Conservation (phyloP, 768 basidiomycete species). For the Russula ochroleuca region DNA sequence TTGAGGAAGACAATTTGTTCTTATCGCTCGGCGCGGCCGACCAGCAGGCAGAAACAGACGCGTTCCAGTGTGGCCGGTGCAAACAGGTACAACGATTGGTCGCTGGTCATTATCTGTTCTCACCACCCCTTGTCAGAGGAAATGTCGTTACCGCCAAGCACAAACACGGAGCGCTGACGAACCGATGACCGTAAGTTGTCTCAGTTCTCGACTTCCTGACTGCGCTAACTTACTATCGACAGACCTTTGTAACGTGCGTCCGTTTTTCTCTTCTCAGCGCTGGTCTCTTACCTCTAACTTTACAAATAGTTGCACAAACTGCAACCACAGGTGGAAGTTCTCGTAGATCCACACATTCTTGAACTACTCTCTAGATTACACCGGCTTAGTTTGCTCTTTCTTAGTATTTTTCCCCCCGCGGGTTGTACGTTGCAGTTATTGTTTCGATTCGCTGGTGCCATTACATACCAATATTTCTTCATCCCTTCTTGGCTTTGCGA, state of each 20-base stretch:
- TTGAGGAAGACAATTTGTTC: conserved; percentile 83
- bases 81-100: conserved; percentile 58
- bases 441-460: neutral
- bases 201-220: conserved; percentile 12
- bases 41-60: conserved; percentile 91
- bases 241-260: conserved; percentile 87
- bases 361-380: conserved; percentile 17
- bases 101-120: neutral
- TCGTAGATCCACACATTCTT: conserved; percentile 37
- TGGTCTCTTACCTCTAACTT: conserved; percentile 14
- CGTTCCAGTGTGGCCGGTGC: conserved; percentile 95
- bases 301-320: conserved; percentile 54
- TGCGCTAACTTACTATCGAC: conserved; percentile 4
- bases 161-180: conserved; percentile 98
- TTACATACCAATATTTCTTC: conserved; percentile 18
- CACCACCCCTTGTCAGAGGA: conserved; percentile 46
- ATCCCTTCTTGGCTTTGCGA: neutral
- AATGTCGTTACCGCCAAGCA: conserved; percentile 90
- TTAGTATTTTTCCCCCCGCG: neutral
- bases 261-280: neutral
- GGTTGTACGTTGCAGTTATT: conserved; percentile 7
- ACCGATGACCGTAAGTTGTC: conserved; percentile 83
- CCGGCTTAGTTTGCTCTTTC: conserved; percentile 7
- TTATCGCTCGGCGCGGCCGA: conserved; percentile 87
- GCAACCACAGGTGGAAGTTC: conserved; percentile 67